Base-by-base conservation (phyloP, 2,329 filamentous ascomycete genomes). In the Phaeoacremonium minimum region DNA sequence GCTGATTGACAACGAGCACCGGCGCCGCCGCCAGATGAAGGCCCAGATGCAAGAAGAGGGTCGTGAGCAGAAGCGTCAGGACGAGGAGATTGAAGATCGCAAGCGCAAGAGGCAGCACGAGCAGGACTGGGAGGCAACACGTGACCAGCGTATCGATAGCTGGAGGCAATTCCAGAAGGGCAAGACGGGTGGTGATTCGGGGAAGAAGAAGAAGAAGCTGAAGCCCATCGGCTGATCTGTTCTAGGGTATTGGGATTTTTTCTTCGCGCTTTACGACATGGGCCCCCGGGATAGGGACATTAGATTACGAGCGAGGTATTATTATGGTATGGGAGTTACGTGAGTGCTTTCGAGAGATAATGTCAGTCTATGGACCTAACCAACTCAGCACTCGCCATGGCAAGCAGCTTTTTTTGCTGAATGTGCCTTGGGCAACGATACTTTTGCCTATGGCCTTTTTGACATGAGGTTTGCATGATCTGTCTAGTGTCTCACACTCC, bases 21-120 rank as follows among this genome's bases (percentile, higher is more conserved):
- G 93, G 35, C 74, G 88, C 37, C 74, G 87, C 42, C 77, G 89
- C 47, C 90, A 95, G 72, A 63, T 91, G 58, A 94, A 95, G 68
- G 93, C 87, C 28, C 86, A 93, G 70, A 85, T 98, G 83, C 88
- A 95, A 63, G 93, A 98, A 62, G 91, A 98, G 61, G 93, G 93
- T 6, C 75, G 93, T 37, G 84, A 93, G 68, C 83, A 94, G 73
- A 79, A 81, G 56, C 85, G 85, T 58, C 82, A 82, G 52, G 93
- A 98, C 15, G 86, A 89, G 50, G 91, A 96, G 65, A 43, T 85
- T 8, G 88, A 91, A 52, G 77, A 76, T 48, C 71, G 87, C 52
- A 91, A 90, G 67, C 75, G 85, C 49, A 91, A 91, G 76, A 75
- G 93, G 42, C 89, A 97, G 56, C 87, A 93, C 60, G 89, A 97